phyloP scores from a whole-genome alignment of 1,284 basidiomycete genomes.

The Boletus sp. region DNA sequence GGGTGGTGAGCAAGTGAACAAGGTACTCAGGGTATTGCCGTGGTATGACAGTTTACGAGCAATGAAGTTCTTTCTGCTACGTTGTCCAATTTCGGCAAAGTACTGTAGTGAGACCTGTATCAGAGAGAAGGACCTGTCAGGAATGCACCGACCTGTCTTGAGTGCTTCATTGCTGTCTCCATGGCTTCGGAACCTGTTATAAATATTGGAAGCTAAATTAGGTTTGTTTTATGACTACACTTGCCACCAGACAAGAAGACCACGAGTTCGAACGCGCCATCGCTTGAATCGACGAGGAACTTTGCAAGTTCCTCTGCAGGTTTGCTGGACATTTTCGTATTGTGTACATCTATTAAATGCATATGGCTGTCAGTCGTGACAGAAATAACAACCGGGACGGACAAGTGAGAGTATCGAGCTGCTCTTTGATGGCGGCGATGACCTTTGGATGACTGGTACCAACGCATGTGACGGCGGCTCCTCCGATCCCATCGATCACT shows the following conservation, averaged over 20 bases:
- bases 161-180: conserved; percentile 79
- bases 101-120: conserved; percentile 49
- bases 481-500: conserved; percentile 78
- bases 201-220: conserved; percentile 5
- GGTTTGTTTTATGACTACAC: neutral
- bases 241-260: conserved; percentile 75
- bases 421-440: conserved; percentile 72
- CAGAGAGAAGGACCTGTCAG: conserved; percentile 6
- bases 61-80: conserved; percentile 75
- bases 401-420: conserved; percentile 78
- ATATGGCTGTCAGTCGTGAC: conserved; percentile 10
- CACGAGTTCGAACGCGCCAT: conserved; percentile 73
- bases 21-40: conserved; percentile 77
- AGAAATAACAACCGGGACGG: conserved; percentile 29
- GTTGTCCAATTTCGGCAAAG: conserved; percentile 69
- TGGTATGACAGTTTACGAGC: conserved; percentile 82
- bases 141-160: conserved; percentile 59
- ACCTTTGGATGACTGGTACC: conserved; percentile 77
- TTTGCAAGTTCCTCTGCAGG: conserved; percentile 79
- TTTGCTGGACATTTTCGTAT: conserved; percentile 75
- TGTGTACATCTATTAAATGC: conserved; percentile 69
- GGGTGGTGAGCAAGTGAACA: conserved; percentile 71
- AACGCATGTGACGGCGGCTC: conserved; percentile 81
- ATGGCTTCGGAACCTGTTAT: conserved; percentile 79
- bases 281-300: conserved; percentile 58